These are phyloP conservation scores for Arthrobotrys entomopaga DNA, from an alignment of 2,329 filamentous ascomycete species.

Conservation along the genomic window DNA sequence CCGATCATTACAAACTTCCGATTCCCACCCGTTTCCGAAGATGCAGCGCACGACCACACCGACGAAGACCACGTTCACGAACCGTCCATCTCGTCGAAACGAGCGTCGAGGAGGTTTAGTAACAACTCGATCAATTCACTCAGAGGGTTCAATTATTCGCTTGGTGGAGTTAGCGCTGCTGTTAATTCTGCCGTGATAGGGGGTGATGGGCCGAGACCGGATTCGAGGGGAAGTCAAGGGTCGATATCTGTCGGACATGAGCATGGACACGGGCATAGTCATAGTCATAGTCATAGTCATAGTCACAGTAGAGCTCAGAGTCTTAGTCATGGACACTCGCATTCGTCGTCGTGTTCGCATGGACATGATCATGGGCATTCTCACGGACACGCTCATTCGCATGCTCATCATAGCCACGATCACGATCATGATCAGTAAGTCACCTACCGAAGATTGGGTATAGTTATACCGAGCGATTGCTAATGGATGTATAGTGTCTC, in stretches of 20 bases:
- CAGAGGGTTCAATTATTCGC: slow-evolving; percentile 24
- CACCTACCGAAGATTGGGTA: not conserved
- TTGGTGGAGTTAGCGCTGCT: slow-evolving; percentile 39
- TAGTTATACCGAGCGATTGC: not conserved
- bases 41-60: slow-evolving; percentile 48
- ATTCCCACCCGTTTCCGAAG: slow-evolving; percentile 44
- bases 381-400: slow-evolving; percentile 16
- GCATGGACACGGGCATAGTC: slow-evolving; percentile 22
- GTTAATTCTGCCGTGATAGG: slow-evolving; percentile 17
- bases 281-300: slow-evolving; percentile 21
- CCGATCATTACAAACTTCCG: slow-evolving; percentile 54
- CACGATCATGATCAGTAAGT: slow-evolving; percentile 33
- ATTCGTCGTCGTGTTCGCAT: slow-evolving; percentile 16
- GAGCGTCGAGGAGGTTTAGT: slow-evolving; percentile 41
- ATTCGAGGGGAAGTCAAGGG: slow-evolving; percentile 45
- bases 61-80: slow-evolving; percentile 50
- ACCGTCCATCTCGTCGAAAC: slow-evolving; percentile 16
- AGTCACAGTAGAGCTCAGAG: slow-evolving; percentile 16
- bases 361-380: slow-evolving; percentile 14
- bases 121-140: slow-evolving; percentile 11
- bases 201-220: slow-evolving; percentile 20
- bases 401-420: slow-evolving; percentile 19
- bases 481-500: slow-evolving; percentile 25
- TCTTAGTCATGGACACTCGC: slow-evolving; percentile 12
- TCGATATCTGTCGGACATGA: slow-evolving; percentile 23